Evolutionary conservation across 805 yeast genomes (phyloP), one percentile per base, ranked within the genome.

Genomic region (Sugiyamaella boreocaroliniensis): DNA sequence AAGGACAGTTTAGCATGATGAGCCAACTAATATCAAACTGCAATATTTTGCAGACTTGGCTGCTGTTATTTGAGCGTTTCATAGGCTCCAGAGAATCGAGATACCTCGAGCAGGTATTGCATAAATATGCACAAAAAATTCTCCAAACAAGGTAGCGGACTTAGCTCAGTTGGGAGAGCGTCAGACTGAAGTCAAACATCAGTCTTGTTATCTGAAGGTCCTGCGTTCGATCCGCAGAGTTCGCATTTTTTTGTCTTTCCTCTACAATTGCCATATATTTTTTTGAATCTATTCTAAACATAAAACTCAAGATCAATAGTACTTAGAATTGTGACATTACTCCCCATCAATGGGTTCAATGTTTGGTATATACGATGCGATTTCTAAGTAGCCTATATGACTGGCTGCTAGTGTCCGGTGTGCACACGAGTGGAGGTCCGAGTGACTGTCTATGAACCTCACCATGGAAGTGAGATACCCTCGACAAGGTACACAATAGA

Each of bases 181-280:
- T 71, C 74, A 53, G 78, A 72, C 64, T 79, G 72, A 68, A 73
- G 76, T 51, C 12, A 3, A 44, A 11, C 29, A 18, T 50, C 15
- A 26, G 49, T 50, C 46, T 11, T 32, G 49, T 19, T 51, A 82
- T 82, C 86, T 82, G 86, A 78, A 83, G 88, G 89, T 82, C 86
- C 84, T 81, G 87, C 80, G 87, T 83, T 83, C 88, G 84, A 83
- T 81, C 87, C 88, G 80, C 87, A 81, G 71, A 68, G 68, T 59
- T 66, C 72, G 73, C 74, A 70, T n/a, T 37, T 22, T 37, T 40
- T 45, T 50, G 15, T 12, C 20, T 3, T 9, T 32, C 12, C 12
- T 47, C 29, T 45, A 4, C 5, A 5, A 5, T 4, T 45, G 12
- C 12, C n/a, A n/a, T n/a, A n/a, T n/a, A n/a, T n/a, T n/a, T n/a